These are phyloP conservation scores for Cudoniella acicularis DNA, from an alignment of 495 filamentous ascomycete species.

Conservation along the genomic window DNA sequence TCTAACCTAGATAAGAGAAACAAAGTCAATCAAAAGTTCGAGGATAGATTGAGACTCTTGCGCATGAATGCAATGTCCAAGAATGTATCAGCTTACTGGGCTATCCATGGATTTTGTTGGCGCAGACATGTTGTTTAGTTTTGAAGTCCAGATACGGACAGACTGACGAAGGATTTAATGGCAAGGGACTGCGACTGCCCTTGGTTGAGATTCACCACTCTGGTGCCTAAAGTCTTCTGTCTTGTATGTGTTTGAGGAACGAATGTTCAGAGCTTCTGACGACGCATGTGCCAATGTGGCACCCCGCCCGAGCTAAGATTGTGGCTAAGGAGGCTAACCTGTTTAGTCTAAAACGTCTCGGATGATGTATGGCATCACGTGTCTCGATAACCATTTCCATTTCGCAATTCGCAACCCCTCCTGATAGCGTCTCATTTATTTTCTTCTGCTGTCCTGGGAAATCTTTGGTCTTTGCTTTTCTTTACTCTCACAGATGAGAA, in stretches of 20 bases:
- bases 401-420: too few relatives aligned
- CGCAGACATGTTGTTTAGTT: conserved; percentile 13
- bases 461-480: too few relatives aligned
- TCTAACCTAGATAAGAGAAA: conserved; percentile 12
- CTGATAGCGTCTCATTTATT: too few relatives aligned
- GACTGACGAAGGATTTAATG: not conserved
- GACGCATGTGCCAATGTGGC: not conserved
- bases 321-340: not conserved
- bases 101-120: conserved; percentile 21
- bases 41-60: not conserved
- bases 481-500: too few relatives aligned
- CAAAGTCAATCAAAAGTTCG: conserved; percentile 3
- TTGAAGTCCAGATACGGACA: not conserved
- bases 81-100: conserved; percentile 23
- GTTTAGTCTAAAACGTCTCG: too few relatives aligned
- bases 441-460: too few relatives aligned
- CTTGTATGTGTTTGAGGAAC: not conserved
- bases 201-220: not conserved
- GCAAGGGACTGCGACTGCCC: not conserved
- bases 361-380: too few relatives aligned
- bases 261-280: not conserved
- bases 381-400: too few relatives aligned
- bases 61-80: conserved; percentile 20
- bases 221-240: not conserved
- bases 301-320: not conserved